A percentile compares a stretch with the other conserved stretches of the same genome.
These are phyloP conservation scores for Echites panduratus DNA, from an alignment of 257 asterid species.

Conservation along the genomic window DNA sequence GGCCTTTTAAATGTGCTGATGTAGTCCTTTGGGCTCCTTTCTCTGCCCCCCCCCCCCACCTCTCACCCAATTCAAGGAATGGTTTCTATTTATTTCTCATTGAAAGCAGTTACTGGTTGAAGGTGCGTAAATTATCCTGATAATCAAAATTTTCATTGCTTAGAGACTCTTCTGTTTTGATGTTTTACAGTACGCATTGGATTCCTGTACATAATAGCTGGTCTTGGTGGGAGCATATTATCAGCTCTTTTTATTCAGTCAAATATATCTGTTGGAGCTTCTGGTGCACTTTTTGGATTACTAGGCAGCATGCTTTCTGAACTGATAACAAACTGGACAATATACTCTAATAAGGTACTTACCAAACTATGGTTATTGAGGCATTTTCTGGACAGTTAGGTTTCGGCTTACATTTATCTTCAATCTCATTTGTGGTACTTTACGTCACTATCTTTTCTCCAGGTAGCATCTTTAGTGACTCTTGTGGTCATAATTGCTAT, in stretches of 20 bases:
- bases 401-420: not conserved
- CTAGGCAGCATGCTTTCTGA: slow-evolving; percentile 94
- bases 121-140: not conserved
- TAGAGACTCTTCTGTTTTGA: slow-evolving; percentile 1
- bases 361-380: not conserved
- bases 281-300: slow-evolving; percentile 88
- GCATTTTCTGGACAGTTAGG: not conserved
- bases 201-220: slow-evolving; percentile 71
- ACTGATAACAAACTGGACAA: slow-evolving; percentile 83
- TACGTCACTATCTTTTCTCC: slow-evolving; percentile 18
- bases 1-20: not conserved
- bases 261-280: slow-evolving; percentile 91
- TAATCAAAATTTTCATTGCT: not conserved
- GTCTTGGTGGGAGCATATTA: slow-evolving; percentile 80
- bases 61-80: not conserved
- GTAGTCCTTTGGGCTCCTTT: not conserved
- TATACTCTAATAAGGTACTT: slow-evolving; percentile 77
- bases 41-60: not conserved
- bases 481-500: slow-evolving; percentile 63
- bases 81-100: not conserved
- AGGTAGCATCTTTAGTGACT: slow-evolving; percentile 62
- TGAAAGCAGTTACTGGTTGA: not conserved
- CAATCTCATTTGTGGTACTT: not conserved
- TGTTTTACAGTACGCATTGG: slow-evolving; percentile 60
- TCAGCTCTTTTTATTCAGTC: slow-evolving; percentile 78